Conservation (phyloP, 192 early-diverging fungal genomes). For the Coemansia javaensis region DNA sequence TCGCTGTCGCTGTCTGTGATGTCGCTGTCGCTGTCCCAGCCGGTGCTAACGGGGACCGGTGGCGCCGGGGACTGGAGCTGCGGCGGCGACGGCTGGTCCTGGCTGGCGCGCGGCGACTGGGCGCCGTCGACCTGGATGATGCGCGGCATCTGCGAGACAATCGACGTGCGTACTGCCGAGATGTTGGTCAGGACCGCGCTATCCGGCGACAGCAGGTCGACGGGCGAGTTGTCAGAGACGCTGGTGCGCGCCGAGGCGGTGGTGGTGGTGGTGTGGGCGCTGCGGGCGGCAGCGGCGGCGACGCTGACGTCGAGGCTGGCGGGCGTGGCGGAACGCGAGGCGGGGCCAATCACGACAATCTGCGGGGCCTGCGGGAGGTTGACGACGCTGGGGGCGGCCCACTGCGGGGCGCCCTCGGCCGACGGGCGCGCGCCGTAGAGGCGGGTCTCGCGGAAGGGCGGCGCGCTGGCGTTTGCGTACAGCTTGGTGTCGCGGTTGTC, state of each 20-base stretch:
- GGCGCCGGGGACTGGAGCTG: too few species aligned
- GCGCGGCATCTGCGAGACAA: conserved; percentile 26
- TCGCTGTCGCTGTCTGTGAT: conserved; percentile 5
- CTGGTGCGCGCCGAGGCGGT: background rate
- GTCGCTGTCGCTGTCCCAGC: conserved; percentile 40
- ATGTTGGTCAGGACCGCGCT: conserved; percentile 13
- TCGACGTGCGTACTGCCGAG: conserved; percentile 9
- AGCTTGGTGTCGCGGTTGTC: conserved; percentile 27
- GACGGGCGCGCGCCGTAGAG: conserved; percentile 14
- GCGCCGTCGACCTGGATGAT: conserved; percentile 31
- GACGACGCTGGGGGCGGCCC: conserved; percentile 32
- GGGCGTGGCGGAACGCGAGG: background rate
- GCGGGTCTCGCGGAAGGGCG: conserved; percentile 25
- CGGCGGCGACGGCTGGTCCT: conserved; percentile 3
- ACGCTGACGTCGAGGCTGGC: conserved; percentile 8
- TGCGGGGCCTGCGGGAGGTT: conserved; percentile 20
- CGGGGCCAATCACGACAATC: conserved; percentile 20
- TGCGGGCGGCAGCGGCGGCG: conserved; percentile 4
- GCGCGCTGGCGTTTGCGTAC: conserved; percentile 3
- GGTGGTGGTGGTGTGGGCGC: background rate
- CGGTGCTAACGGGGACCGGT: conserved; percentile 11
- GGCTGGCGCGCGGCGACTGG: conserved; percentile 8
- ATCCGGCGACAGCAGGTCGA: conserved; percentile 15
- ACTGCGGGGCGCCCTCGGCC: conserved; percentile 20
- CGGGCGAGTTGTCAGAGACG: background rate